phyloP scores from a whole-genome alignment of 1,139 yeast genomes.

The Saccharomycopsis phalli region DNA sequence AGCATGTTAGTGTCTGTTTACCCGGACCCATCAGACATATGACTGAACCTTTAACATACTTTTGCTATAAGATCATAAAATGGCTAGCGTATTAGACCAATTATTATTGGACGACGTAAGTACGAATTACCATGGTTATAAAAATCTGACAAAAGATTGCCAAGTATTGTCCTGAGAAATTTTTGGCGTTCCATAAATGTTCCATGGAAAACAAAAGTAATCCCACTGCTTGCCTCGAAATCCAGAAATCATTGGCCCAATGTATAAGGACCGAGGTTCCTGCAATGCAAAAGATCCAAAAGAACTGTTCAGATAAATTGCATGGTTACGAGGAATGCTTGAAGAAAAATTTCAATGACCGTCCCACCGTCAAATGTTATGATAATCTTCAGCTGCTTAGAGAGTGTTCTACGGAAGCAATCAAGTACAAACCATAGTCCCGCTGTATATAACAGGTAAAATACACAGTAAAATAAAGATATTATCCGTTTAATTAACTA shows the following conservation, averaged over 20 bases:
- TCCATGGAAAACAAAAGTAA: slow-evolving; percentile 37
- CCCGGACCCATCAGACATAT: too few relatives aligned
- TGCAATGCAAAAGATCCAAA: slow-evolving; percentile 53
- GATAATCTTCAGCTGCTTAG: slow-evolving; percentile 31
- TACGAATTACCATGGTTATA: slow-evolving; percentile 7
- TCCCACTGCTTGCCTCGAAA: slow-evolving; percentile 38
- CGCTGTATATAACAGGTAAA: too few relatives aligned
- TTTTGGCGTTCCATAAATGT: slow-evolving; percentile 58
- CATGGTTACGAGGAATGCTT: slow-evolving; percentile 56
- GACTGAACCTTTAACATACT: too few relatives aligned
- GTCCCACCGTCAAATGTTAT: slow-evolving; percentile 32
- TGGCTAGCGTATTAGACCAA: slow-evolving; percentile 44
- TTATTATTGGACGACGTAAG: slow-evolving; percentile 43
- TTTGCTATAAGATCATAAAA: too few relatives aligned
- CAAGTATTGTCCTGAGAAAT: slow-evolving; percentile 54
- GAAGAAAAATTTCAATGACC: slow-evolving; percentile 30
- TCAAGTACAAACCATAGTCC: slow-evolving; percentile 13
- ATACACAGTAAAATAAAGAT: too few relatives aligned
- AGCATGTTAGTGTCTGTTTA: too few relatives aligned
- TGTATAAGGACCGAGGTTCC: slow-evolving; percentile 58
- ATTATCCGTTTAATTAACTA: too few relatives aligned
- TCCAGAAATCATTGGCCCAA: slow-evolving; percentile 43
- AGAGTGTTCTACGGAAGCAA: slow-evolving; percentile 29
- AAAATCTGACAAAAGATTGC: slow-evolving; percentile 35
- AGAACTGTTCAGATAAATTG: slow-evolving; percentile 45